A percentile compares a stretch with the other conserved stretches of the same genome.
Evolutionary conservation across 495 filamentous ascomycete genomes (phyloP).

Genomic region (Letharia lupina): DNA sequence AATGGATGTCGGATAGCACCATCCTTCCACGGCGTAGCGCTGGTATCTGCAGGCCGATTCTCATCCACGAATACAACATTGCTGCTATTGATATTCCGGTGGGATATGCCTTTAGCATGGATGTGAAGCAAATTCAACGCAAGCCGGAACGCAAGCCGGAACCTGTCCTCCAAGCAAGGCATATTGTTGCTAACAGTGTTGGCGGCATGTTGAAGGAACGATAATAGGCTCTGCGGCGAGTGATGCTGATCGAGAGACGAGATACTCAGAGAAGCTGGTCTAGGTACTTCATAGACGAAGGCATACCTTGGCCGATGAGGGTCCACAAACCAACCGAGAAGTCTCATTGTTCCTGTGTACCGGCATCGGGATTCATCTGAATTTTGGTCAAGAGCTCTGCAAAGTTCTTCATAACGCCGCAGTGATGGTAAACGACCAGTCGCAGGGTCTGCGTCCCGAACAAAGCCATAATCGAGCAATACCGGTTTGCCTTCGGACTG

Average conservation of each 20-base stretch:
- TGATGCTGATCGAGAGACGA: constrained; percentile 27
- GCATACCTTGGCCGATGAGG: constrained; percentile 47
- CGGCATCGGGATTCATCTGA: constrained; percentile 40
- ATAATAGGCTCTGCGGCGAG: constrained; percentile 41
- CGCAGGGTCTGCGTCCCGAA: constrained; percentile 53
- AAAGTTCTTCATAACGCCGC: constrained; percentile 55
- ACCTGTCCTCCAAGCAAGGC: constrained; percentile 68
- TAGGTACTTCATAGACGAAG: constrained; percentile 75
- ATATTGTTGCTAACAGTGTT: constrained; percentile 36
- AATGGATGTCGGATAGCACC: constrained; percentile 67
- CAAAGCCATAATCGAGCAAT: constrained; percentile 58
- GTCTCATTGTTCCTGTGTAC: constrained; percentile 55
- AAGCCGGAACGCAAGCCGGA: constrained; percentile 73
- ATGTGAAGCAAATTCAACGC: constrained; percentile 66
- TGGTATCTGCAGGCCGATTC: constrained; percentile 31
- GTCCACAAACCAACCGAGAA: constrained; percentile 83
- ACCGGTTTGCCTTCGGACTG: constrained; percentile 35
- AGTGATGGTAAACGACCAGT: constrained; percentile 56
- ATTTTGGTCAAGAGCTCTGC: constrained; percentile 45
- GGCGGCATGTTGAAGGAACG: constrained; percentile 40
- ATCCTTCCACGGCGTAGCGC: constrained; percentile 32
- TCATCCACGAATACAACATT: constrained; percentile 73
- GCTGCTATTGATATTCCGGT: constrained; percentile 71
- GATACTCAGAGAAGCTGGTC: constrained; percentile 33
- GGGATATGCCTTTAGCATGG: constrained; percentile 65